Evolutionary conservation across 805 yeast species (phyloP).

Genomic region (Saccharomycopsis capsularis): DNA sequence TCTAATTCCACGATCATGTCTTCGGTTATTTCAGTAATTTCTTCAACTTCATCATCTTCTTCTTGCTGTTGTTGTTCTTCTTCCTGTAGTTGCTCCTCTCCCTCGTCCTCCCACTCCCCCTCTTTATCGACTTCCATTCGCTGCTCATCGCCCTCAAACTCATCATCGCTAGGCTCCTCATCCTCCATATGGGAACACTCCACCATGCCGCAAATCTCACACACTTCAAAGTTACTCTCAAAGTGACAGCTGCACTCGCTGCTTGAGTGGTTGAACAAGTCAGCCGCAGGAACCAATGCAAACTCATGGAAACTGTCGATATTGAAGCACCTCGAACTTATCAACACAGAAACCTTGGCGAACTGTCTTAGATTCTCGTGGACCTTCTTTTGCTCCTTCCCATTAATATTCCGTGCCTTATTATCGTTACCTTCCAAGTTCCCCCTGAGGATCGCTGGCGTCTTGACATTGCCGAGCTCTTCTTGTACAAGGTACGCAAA

Average conservation of each 20-base stretch:
- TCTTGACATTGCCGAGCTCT: too few species aligned
- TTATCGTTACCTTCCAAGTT: too few species aligned
- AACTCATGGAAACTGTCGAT: slow-evolving; percentile 62
- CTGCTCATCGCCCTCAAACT: background rate
- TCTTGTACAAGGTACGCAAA: slow-evolving; percentile 26
- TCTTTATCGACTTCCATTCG: background rate
- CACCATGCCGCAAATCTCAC: slow-evolving; percentile 42
- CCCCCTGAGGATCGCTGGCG: too few species aligned
- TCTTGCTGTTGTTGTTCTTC: slow-evolving; percentile 22
- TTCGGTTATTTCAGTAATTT: slow-evolving; percentile 12
- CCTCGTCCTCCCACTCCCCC: background rate
- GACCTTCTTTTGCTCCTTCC: too few species aligned
- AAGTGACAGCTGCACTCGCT: slow-evolving; percentile 11
- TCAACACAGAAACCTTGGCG: slow-evolving; percentile 14
- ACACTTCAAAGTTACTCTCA: slow-evolving; percentile 34
- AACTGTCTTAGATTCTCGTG: too few species aligned
- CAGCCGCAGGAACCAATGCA: slow-evolving; percentile 87
- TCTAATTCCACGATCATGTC: slow-evolving; percentile 6
- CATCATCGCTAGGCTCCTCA: slow-evolving; percentile 2
- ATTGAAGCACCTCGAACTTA: slow-evolving; percentile 55
- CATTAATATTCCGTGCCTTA: too few species aligned
- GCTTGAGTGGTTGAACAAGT: slow-evolving; percentile 66
- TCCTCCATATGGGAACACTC: slow-evolving; percentile 34
- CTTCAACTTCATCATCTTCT: slow-evolving; percentile 22
- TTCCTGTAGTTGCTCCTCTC: slow-evolving; percentile 5